Evolutionary conservation across 495 filamentous ascomycete genomes (phyloP), one percentile per base, ranked within the genome.

Genomic region (Xylaria scruposa): DNA sequence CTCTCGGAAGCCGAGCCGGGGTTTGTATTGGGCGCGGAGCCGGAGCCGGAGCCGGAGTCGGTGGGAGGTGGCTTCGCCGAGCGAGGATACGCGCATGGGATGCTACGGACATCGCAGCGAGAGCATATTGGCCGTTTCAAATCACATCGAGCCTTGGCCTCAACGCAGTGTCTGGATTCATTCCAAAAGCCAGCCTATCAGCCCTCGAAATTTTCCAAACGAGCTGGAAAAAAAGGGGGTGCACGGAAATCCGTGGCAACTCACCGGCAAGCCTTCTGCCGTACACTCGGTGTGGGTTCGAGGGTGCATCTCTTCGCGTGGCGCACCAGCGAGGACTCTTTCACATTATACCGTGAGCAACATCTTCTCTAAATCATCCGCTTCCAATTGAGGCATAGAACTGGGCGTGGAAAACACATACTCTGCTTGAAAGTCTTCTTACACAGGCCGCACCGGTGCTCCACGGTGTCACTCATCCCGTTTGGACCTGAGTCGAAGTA

Each of bases 141-240:
- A 62, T 79, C 75, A 61, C 84, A 86, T 49, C 78, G 76, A 21
- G 80, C 74, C 72, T 84, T 86, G 24, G 81, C 78, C 26, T 19
- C 73, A 10, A 78, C 78, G 71, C 84, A 86, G n/a, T 29, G 59
- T 26, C 70, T 72, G 38, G 1, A 40, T n/a, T 63, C 59, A n/a
- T 38, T 21, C 4, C 2, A 64, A 31, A 17, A 15, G 1, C 38
- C 40, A 10, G 3, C 29, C 24, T n/a, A 46, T 70, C 19, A 70
- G 68, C 44, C 31, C 24, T 24, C 17, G 53, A 46, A 7, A 12
- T 2, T 31, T 4, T 42, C 33, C 13, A 15, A 12, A 53, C 13
- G 38, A 15, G 4, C 12, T 58, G 12, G 29, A 13, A 42, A 38
- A 38, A 38, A 42, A 12, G 36, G 36, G 36, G 38, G 12, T 42